Conservation (phyloP, 495 filamentous ascomycete genomes). For the Thermothielavioides terrestris region DNA sequence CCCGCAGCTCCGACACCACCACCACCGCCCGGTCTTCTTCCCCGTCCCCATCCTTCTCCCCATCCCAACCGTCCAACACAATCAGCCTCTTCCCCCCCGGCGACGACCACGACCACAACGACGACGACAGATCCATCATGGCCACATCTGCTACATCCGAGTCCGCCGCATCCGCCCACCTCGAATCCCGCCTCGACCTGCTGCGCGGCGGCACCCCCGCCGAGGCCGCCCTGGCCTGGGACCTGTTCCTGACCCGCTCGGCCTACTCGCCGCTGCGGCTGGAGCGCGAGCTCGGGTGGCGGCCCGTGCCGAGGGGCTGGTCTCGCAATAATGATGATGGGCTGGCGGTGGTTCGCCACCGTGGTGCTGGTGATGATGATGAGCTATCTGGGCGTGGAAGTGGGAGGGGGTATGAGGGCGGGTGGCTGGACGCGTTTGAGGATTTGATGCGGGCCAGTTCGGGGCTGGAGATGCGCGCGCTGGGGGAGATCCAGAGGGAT, state of each 20-base stretch:
- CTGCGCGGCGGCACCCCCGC: slow-evolving; percentile 8
- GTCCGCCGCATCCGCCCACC: too few relatives aligned
- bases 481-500: not conserved
- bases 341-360: too few relatives aligned
- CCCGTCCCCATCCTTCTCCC: not conserved
- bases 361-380: too few relatives aligned
- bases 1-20: not conserved
- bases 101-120: not conserved
- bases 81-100: not conserved
- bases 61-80: not conserved
- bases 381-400: too few relatives aligned
- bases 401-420: slow-evolving; percentile 16
- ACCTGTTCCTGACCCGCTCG: slow-evolving; percentile 15
- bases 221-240: slow-evolving; percentile 8
- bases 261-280: slow-evolving; percentile 33
- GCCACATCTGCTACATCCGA: too few relatives aligned
- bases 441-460: slow-evolving; percentile 29
- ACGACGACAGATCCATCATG: not conserved
- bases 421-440: slow-evolving; percentile 36
- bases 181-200: slow-evolving; percentile 6
- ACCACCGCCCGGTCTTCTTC: not conserved
- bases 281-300: slow-evolving; percentile 11
- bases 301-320: too few relatives aligned
- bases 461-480: slow-evolving; percentile 14
- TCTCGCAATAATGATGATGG: too few relatives aligned